Evolutionary conservation across 2,329 filamentous ascomycete genomes (phyloP).

Genomic region (Blastomyces gilchristii): DNA sequence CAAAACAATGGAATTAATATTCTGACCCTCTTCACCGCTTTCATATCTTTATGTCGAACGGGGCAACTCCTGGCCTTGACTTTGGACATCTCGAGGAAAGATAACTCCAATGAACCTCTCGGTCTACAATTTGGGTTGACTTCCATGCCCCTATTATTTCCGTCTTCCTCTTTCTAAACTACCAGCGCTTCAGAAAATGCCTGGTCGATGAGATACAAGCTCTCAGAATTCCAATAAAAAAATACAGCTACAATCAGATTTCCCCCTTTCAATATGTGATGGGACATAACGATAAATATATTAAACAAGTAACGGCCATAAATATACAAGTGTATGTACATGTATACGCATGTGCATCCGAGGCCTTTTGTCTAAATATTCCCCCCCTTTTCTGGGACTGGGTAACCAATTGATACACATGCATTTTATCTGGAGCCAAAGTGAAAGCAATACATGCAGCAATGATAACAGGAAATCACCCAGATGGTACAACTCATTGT

Average conservation of each 20-base stretch:
- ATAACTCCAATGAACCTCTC: neutral
- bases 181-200: too few relatives aligned
- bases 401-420: neutral
- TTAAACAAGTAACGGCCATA: neutral
- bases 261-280: neutral
- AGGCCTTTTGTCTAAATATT: neutral
- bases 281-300: neutral
- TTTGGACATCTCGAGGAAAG: neutral
- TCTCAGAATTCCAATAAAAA: neutral
- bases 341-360: neutral
- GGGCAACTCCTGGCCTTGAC: too few relatives aligned
- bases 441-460: neutral
- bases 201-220: too few relatives aligned
- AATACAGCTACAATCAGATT: neutral
- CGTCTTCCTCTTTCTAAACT: neutral
- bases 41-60: conserved; percentile 3
- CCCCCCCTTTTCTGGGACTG: neutral
- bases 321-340: neutral
- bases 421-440: neutral
- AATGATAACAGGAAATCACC: neutral
- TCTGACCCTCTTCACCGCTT: conserved; percentile 30
- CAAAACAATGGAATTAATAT: neutral
- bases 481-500: neutral
- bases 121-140: neutral
- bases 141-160: neutral